phyloP scores from a whole-genome alignment of 2,329 filamentous ascomycete species.

The Metarhizium brunneum region DNA sequence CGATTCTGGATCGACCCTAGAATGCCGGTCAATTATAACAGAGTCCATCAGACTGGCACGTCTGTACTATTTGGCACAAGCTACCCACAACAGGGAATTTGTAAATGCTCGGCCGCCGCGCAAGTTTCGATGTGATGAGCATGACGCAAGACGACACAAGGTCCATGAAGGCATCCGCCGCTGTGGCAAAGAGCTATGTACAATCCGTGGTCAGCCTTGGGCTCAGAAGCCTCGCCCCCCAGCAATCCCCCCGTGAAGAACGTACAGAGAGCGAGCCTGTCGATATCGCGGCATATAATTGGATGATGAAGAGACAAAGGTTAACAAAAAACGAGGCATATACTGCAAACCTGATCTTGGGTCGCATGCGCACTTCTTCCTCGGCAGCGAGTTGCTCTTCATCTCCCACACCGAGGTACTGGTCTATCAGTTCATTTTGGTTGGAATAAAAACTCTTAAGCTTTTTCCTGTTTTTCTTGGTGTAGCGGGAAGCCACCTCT shows the following conservation, averaged over 20 bases:
- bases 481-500: background rate
- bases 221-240: too few species aligned
- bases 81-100: slow-evolving; percentile 46
- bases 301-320: slow-evolving; percentile 1
- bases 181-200: slow-evolving; percentile 47
- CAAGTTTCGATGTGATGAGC: slow-evolving; percentile 49
- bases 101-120: slow-evolving; percentile 49
- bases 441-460: background rate
- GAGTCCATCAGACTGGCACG: background rate
- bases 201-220: background rate
- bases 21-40: too few species aligned
- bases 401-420: background rate
- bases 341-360: background rate
- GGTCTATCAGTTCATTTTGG: background rate
- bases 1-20: slow-evolving; percentile 47
- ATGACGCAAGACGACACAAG: slow-evolving; percentile 55
- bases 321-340: background rate
- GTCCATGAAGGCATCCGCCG: slow-evolving; percentile 58
- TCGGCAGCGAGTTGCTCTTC: background rate
- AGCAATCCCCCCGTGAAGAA: background rate
- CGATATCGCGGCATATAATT: background rate
- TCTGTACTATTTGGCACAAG: slow-evolving; percentile 13
- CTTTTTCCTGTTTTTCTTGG: background rate
- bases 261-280: background rate
- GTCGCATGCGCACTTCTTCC: background rate